phyloP scores from a whole-genome alignment of 2,329 filamentous ascomycete species.

The Stagonosporopsis vannaccii region DNA sequence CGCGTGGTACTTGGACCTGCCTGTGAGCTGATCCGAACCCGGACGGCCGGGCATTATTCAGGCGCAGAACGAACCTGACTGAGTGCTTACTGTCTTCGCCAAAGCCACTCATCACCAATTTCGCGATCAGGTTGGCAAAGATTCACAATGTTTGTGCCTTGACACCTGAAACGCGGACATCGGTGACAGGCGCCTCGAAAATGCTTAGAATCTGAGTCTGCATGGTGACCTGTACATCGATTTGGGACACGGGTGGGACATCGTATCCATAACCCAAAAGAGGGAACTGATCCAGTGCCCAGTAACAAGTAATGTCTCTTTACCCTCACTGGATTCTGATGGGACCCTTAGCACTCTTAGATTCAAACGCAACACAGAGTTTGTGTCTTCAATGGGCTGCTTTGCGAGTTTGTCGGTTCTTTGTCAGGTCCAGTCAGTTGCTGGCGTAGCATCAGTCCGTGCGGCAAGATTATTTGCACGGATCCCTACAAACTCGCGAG shows the following conservation, averaged over 20 bases:
- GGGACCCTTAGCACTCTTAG: background rate
- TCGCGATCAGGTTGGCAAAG: background rate
- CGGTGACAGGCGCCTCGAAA: background rate
- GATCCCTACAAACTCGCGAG: background rate
- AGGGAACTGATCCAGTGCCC: background rate
- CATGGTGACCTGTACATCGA: background rate
- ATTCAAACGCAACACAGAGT: too few relatives aligned
- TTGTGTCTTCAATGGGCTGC: too few relatives aligned
- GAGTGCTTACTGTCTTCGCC: background rate
- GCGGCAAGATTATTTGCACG: background rate
- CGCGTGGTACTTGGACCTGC: background rate
- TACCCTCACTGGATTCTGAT: background rate
- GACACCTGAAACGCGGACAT: conserved; percentile 11
- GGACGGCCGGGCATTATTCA: background rate
- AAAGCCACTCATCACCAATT: background rate
- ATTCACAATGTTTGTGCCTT: background rate
- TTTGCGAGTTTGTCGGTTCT: background rate
- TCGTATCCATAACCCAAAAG: background rate
- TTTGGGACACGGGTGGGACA: background rate
- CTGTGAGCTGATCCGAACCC: background rate
- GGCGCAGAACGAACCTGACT: conserved; percentile 1
- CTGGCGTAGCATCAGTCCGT: background rate
- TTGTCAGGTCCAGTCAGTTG: too few relatives aligned
- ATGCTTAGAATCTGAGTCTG: background rate
- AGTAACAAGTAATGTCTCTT: background rate